Evolutionary conservation across 2,329 filamentous ascomycete genomes (phyloP).

Genomic region (Fusarium proliferatum): DNA sequence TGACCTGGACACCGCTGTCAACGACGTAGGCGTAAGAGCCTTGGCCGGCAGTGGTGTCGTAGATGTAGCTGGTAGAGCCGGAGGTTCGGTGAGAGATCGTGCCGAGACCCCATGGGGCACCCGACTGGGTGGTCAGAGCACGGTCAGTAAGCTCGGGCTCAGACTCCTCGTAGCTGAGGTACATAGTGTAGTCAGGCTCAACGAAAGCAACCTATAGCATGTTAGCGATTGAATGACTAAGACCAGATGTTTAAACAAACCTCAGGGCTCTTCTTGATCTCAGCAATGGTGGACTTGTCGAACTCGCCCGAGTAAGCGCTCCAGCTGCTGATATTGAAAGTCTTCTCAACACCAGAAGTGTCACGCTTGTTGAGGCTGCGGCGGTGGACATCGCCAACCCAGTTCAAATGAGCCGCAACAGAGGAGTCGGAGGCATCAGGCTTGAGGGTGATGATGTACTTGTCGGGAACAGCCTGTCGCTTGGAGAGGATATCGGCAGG

Average conservation of each 20-base stretch:
- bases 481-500: slow-evolving; percentile 32
- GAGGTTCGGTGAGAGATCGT: slow-evolving; percentile 44
- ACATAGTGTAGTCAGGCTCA: slow-evolving; percentile 40
- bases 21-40: slow-evolving; percentile 69
- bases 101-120: slow-evolving; percentile 42
- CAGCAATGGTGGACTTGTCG: slow-evolving; percentile 52
- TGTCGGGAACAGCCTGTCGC: slow-evolving; percentile 31
- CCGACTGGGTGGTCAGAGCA: slow-evolving; percentile 39
- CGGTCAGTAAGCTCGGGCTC: slow-evolving; percentile 34
- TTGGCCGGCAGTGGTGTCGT: slow-evolving; percentile 60
- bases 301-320: slow-evolving; percentile 58
- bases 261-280: slow-evolving; percentile 55
- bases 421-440: slow-evolving; percentile 55
- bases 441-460: slow-evolving; percentile 72
- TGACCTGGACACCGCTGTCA: slow-evolving; percentile 68
- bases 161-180: slow-evolving; percentile 29
- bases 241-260: slow-evolving; percentile 42
- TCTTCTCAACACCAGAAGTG: slow-evolving; percentile 49
- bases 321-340: slow-evolving; percentile 46
- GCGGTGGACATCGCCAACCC: slow-evolving; percentile 62
- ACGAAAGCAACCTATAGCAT: slow-evolving; percentile 37
- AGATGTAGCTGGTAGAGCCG: slow-evolving; percentile 54
- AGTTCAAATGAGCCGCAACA: slow-evolving; percentile 60
- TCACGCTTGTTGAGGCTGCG: slow-evolving; percentile 63
- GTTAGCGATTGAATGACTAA: background rate